Percentiles rank a stretch among this genome's conserved stretches.
Evolutionary conservation across 495 filamentous ascomycete genomes (phyloP).

Genomic region (Chaetomidium leptoderma): DNA sequence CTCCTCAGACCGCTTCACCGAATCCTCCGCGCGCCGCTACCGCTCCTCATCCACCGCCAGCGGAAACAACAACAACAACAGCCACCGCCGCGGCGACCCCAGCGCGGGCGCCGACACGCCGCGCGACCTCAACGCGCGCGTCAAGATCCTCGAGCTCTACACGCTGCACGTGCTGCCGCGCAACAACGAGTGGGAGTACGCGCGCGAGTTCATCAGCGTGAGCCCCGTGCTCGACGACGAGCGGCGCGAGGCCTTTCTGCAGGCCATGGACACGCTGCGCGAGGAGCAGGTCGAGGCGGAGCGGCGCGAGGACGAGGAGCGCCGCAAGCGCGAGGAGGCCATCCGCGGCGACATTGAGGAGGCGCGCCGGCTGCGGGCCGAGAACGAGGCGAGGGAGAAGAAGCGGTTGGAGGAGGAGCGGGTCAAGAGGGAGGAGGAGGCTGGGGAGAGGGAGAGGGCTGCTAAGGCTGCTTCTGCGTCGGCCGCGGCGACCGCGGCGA

Average conservation of each 20-base stretch:
- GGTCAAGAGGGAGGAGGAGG: slow-evolving; percentile 32
- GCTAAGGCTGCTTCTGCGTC: neutral
- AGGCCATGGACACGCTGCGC: slow-evolving; percentile 66
- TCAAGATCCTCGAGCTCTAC: slow-evolving; percentile 91
- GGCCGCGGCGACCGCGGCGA: too few relatives aligned
- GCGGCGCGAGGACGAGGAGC: slow-evolving; percentile 58
- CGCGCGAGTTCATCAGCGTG: slow-evolving; percentile 78
- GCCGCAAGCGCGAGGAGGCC: slow-evolving; percentile 55
- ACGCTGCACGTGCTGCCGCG: slow-evolving; percentile 85
- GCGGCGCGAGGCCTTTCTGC: slow-evolving; percentile 76
- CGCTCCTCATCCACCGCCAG: slow-evolving; percentile 26
- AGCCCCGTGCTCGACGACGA: slow-evolving; percentile 88
- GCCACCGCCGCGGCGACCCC: slow-evolving; percentile 26
- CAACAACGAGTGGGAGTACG: slow-evolving; percentile 94
- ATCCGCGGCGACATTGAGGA: slow-evolving; percentile 59
- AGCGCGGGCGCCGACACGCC: slow-evolving; percentile 70
- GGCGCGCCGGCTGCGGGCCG: slow-evolving; percentile 43
- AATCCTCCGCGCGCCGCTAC: slow-evolving; percentile 26
- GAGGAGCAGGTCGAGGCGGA: slow-evolving; percentile 66
- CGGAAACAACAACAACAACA: neutral
- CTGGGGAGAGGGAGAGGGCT: slow-evolving; percentile 15
- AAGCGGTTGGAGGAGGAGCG: slow-evolving; percentile 45
- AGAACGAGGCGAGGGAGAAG: slow-evolving; percentile 53
- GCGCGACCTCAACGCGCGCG: slow-evolving; percentile 65
- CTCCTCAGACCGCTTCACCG: slow-evolving; percentile 49